phyloP scores from a whole-genome alignment of 352 stramenopile species.

The Phytophthora kernoviae region DNA sequence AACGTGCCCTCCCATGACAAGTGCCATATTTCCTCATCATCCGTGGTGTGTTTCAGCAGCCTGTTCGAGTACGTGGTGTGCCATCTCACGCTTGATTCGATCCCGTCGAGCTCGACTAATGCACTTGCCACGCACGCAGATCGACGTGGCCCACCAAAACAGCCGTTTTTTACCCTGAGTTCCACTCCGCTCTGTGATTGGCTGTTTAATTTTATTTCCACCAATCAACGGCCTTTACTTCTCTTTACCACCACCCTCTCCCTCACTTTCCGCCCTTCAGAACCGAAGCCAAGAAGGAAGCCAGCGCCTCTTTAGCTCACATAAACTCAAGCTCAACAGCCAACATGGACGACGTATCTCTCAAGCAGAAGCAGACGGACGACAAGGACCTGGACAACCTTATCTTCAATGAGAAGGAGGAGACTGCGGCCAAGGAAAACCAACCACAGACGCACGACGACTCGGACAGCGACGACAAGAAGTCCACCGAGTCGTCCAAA shows the following conservation, averaged over 20 bases:
- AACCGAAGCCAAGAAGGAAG: slow-evolving; percentile 13
- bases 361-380: slow-evolving; percentile 64
- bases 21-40: slow-evolving; percentile 49
- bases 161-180: too few species aligned
- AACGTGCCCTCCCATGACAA: slow-evolving; percentile 62
- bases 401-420: slow-evolving; percentile 80
- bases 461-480: slow-evolving; percentile 50
- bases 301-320: neutral
- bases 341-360: slow-evolving; percentile 55
- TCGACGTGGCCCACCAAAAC: too few species aligned
- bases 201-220: too few species aligned
- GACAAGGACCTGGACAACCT: slow-evolving; percentile 86
- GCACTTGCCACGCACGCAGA: too few species aligned
- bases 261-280: slow-evolving; percentile 26
- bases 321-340: neutral
- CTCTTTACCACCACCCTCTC: slow-evolving; percentile 19
- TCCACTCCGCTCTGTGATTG: too few species aligned
- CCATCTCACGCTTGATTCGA: slow-evolving; percentile 60
- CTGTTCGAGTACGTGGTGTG: slow-evolving; percentile 56
- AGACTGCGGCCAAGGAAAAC: slow-evolving; percentile 27
- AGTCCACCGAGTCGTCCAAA: slow-evolving; percentile 52
- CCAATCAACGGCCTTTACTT: slow-evolving; percentile 17
- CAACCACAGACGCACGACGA: slow-evolving; percentile 37
- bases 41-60: slow-evolving; percentile 40
- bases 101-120: too few species aligned